These are phyloP conservation scores for Chytriomyces sp. DNA, from an alignment of 192 early-diverging fungal genomes.

Conservation along the genomic window DNA sequence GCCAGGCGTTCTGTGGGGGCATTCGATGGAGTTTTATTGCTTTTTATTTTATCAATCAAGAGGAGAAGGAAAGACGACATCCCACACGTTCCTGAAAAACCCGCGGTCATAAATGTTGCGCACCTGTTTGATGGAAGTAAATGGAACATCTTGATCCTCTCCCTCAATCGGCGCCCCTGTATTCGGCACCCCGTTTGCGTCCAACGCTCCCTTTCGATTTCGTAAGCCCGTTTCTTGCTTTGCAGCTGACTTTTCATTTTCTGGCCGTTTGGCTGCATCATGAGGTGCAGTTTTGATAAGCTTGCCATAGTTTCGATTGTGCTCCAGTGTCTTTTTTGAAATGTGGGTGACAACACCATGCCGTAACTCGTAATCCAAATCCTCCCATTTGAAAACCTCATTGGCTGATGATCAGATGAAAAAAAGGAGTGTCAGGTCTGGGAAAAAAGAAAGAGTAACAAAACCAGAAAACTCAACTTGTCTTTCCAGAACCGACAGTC, in stretches of 20 bases:
- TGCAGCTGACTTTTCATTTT: not conserved
- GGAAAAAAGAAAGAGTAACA: no score
- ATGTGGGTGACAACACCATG: constrained; percentile 37
- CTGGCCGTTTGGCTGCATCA: not conserved
- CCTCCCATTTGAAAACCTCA: constrained; percentile 60
- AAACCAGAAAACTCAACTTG: constrained; percentile 2
- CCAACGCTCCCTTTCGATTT: not conserved
- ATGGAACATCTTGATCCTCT: constrained; percentile 16
- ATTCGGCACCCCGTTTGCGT: constrained; percentile 3
- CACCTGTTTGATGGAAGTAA: constrained; percentile 35
- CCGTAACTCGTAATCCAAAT: constrained; percentile 45
- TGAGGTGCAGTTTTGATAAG: no score
- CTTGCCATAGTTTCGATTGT: constrained; percentile 39
- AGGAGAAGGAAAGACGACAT: constrained; percentile 45
- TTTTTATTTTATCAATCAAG: constrained; percentile 5
- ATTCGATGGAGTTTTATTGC: not conserved
- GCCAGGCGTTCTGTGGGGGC: not conserved
- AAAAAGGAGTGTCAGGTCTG: no score
- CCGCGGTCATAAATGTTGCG: constrained; percentile 51
- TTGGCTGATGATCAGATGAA: constrained; percentile 42
- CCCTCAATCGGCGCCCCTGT: constrained; percentile 26
- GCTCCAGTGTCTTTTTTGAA: constrained; percentile 31
- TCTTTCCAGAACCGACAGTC: constrained; percentile 45
- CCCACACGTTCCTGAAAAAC: constrained; percentile 39
- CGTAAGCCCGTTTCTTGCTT: not conserved